phyloP scores from a whole-genome alignment of 192 early-diverging fungal species.

The Coemansia sp. region DNA sequence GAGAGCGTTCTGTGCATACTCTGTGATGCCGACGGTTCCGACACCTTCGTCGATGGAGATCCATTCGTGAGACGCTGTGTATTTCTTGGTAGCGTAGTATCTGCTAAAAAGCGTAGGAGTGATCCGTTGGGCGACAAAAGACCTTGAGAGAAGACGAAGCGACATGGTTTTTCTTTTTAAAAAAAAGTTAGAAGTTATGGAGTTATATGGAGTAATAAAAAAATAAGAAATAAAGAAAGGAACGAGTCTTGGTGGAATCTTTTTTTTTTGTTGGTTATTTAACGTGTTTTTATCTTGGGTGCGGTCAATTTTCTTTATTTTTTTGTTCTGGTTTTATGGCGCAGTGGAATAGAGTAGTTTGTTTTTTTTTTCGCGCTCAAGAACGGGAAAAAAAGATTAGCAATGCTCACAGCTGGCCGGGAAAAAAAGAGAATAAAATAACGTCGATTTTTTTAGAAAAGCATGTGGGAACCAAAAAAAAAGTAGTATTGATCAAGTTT shows the following conservation, averaged over 20 bases:
- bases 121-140: conserved; percentile 33
- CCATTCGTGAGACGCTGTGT: conserved; percentile 93
- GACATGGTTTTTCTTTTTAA: conserved; percentile 24
- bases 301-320: conserved; percentile 6
- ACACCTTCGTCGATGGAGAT: conserved; percentile 68
- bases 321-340: not conserved
- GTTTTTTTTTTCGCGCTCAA: not conserved
- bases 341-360: not conserved
- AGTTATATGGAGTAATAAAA: conserved; percentile 2
- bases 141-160: conserved; percentile 30
- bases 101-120: conserved; percentile 44
- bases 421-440: conserved; percentile 13
- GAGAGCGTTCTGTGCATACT: conserved; percentile 86
- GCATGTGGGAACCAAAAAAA: not conserved
- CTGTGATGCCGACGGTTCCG: conserved; percentile 88
- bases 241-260: not conserved
- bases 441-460: too few species aligned
- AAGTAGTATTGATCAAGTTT: not conserved
- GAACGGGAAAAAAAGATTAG: too few species aligned
- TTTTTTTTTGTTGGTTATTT: conserved; percentile 6
- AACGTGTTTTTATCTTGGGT: conserved; percentile 6
- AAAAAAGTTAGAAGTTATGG: not conserved
- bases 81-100: conserved; percentile 62
- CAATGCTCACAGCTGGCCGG: too few species aligned
- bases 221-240: conserved; percentile 4